Conservation (phyloP, 768 basidiomycete genomes). For the Tylopilus sp. region DNA sequence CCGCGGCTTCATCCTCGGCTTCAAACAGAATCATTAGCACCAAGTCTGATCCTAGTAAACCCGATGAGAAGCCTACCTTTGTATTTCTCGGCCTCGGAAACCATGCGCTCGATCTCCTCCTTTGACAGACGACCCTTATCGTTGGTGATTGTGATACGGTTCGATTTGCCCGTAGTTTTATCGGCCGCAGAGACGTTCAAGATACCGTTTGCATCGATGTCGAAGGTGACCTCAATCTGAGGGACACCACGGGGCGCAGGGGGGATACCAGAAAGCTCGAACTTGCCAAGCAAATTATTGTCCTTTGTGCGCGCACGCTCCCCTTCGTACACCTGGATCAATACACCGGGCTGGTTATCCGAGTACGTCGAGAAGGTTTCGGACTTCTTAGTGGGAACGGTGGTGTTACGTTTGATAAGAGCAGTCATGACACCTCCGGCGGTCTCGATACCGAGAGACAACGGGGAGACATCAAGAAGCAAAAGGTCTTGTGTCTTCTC, state of each 20-base stretch:
- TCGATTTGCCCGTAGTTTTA: slow-evolving; percentile 96
- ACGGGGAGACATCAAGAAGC: slow-evolving; percentile 88
- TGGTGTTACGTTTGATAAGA: slow-evolving; percentile 98
- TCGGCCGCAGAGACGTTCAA: slow-evolving; percentile 93
- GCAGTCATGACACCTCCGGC: slow-evolving; percentile 99
- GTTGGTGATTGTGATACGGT: slow-evolving; percentile 90
- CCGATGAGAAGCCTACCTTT: slow-evolving; percentile 47
- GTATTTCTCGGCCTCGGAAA: slow-evolving; percentile 90
- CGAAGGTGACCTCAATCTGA: slow-evolving; percentile 96
- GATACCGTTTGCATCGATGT: slow-evolving; percentile 96
- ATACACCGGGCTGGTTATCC: slow-evolving; percentile 97
- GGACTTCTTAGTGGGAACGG: slow-evolving; percentile 97
- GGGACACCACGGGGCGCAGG: slow-evolving; percentile 98
- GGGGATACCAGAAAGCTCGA: slow-evolving; percentile 94
- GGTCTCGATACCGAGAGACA: slow-evolving; percentile 95
- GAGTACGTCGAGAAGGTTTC: slow-evolving; percentile 98
- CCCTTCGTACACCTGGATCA: slow-evolving; percentile 98
- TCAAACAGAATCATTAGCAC: slow-evolving; percentile 6
- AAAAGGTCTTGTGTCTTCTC: slow-evolving; percentile 97
- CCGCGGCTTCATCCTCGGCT: slow-evolving; percentile 86
- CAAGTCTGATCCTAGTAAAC: slow-evolving; percentile 1
- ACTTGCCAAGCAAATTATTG: slow-evolving; percentile 98
- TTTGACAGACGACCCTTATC: slow-evolving; percentile 97
- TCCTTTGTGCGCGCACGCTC: slow-evolving; percentile 98
- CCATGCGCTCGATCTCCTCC: slow-evolving; percentile 99